Evolutionary conservation across 257 asterid genomes (phyloP), one percentile per base, ranked within the genome.

Genomic region (Penstemon eatonii): DNA sequence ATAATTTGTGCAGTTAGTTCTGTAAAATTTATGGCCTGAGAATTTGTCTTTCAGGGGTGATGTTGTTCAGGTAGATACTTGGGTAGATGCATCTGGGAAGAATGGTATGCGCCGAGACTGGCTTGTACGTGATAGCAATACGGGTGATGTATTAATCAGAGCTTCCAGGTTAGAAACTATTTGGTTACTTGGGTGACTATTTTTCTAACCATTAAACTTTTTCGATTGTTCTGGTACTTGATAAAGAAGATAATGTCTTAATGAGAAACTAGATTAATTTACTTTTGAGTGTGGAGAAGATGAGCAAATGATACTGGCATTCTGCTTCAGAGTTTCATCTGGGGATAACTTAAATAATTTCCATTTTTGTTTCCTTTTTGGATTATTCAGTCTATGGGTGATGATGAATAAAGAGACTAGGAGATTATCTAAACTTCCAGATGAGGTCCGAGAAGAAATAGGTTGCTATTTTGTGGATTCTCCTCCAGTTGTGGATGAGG

Each of bases 71-170:
- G 92, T 94, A 39, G 97, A 94, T 82, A 91, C 99, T 5, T 94
- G 96, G 96, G 95, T 94, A 46, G 95, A 93, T 61, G 97, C 93
- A 66, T 89, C 96, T 4, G 99, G 99, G 64, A 94, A 94, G 78
- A 91, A 94, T 81, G 97, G 97, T 36, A 89, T 94, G 99, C 97
- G 97, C 33, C 87, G 97, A 69, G 97, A 94, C 82, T 94, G 97
- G 97, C 86, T 91, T 70, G 72, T 91, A 56, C 95, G 95, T 40
- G 97, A 94, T 80, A 68, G 90, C 80, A 79, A 58, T 57, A 89
- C 96, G 5, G 97, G 97, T 33, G 96, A 89, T 56, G 61, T 84
- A 68, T 75, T 94, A 78, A 89, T 89, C 61, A 82, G 95, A 82
- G 99, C 97, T 75, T 80, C 99, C 46, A 89, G 99, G 99, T 94